Conservation (phyloP, 352 stramenopile species). For the Pilasporangium apinafurcum region DNA sequence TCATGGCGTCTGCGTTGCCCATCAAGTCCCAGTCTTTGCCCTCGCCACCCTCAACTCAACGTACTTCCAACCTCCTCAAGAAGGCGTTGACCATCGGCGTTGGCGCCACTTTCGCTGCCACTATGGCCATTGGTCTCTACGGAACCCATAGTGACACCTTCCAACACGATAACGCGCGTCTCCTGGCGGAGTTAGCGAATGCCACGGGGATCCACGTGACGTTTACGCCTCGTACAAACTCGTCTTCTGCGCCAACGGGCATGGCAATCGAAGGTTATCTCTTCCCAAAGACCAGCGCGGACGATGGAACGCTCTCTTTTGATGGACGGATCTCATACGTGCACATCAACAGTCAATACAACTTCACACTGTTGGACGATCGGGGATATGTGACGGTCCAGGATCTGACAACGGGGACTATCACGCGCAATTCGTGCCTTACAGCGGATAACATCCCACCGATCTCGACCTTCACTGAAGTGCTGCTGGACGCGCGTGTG, state of each 20-base stretch:
- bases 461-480: constrained; percentile 9
- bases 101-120: constrained; percentile 1
- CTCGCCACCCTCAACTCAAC: too few relatives aligned
- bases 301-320: constrained; percentile 6
- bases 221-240: constrained; percentile 6
- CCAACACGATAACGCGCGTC: constrained; percentile 12
- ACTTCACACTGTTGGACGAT: constrained; percentile 22
- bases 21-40: too few relatives aligned
- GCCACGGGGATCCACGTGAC: constrained; percentile 21
- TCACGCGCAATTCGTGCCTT: constrained; percentile 12
- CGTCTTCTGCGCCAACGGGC: constrained; percentile 3
- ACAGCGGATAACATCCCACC: constrained; percentile 11
- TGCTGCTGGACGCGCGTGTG: constrained; percentile 10
- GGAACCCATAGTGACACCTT: constrained; percentile 10
- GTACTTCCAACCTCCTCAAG: constrained; percentile 1
- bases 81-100: constrained; percentile 2
- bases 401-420: constrained; percentile 8
- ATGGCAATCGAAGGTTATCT: constrained; percentile 12
- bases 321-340: constrained; percentile 21
- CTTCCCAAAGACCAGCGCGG: constrained; percentile 7
- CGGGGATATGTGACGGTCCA: constrained; percentile 22
- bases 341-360: constrained; percentile 15
- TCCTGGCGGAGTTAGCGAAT: constrained; percentile 15
- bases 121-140: constrained; percentile 12
- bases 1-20: too few relatives aligned